phyloP scores from a whole-genome alignment of 2,329 filamentous ascomycete species.

The Fusarium sterilihyphosum region DNA sequence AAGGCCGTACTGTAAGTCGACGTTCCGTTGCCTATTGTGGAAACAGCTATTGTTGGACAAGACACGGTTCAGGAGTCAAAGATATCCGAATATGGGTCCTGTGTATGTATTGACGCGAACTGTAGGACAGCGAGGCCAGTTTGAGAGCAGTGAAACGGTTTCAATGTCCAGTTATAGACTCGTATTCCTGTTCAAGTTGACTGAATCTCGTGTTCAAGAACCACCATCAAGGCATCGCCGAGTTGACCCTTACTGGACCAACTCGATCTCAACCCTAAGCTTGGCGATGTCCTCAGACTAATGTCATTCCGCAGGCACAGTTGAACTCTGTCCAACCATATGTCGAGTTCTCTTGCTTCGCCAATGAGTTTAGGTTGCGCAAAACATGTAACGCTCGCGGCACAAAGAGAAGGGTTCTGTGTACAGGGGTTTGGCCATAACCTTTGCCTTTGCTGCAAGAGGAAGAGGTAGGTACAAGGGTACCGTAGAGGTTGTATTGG shows the following conservation, averaged over 20 bases:
- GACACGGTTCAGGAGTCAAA: background rate
- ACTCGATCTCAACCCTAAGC: constrained; percentile 8
- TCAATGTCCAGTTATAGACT: background rate
- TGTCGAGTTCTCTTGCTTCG: background rate
- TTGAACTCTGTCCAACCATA: background rate
- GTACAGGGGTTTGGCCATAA: background rate
- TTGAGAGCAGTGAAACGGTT: constrained; percentile 7
- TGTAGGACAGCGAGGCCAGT: constrained; percentile 14
- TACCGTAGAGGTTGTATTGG: background rate
- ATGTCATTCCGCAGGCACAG: background rate
- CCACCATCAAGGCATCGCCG: background rate
- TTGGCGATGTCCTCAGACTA: background rate
- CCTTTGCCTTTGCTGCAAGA: background rate
- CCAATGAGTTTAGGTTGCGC: background rate
- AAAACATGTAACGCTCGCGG: background rate
- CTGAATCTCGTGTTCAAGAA: constrained; percentile 6
- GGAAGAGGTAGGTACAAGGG: background rate
- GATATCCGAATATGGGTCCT: constrained; percentile 2
- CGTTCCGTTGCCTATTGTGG: constrained; percentile 7
- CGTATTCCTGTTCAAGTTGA: background rate
- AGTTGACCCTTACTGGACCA: background rate
- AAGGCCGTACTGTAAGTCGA: background rate
- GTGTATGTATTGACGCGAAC: constrained; percentile 9
- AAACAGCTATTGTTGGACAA: constrained; percentile 5
- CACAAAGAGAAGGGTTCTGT: background rate